Evolutionary conservation across 78 protist genomes (phyloP), one percentile per base, ranked within the genome.

Genomic region (Diacronema lutheri): DNA sequence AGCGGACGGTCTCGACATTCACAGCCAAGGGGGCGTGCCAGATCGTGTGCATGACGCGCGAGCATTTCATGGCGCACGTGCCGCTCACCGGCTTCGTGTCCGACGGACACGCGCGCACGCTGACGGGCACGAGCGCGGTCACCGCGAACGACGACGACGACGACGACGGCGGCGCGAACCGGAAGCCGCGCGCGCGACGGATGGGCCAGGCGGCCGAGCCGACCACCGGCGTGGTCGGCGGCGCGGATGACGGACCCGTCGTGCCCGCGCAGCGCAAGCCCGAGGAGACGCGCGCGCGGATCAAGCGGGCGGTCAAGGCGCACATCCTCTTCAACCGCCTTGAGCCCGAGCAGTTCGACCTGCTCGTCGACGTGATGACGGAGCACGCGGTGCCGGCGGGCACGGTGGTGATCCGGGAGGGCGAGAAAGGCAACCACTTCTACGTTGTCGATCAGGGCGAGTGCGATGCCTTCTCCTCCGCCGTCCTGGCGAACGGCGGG

Each of bases 341-440:
- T 16, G 38, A 69, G 31, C 56, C 37, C 31, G 14, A 38, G 46
- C 77, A 69, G 55, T 7, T 69, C 29, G 14, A 20, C 41, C 7
- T 40, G 7, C 77, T 88, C 25, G 41, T 74, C 23, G 74, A 77
- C 56, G 88, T 84, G 29, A 26, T 88, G 56, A 14, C 35, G 7
- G 79, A 60, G 61, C 71, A 46, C 26, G 4, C 26, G 11, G 10
- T 44, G 26, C 13, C 11, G 3, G 57, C 31, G 16, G 84, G 90
- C 23, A n/a, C 10, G 13, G 33, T 4, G 35, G 80, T 86, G 35
- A 77, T 87, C 56, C 33, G 11, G 60, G 66, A 87, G 46, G 81
- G 81, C 40, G 90, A 87, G 55, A 35, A 35, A 25, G 90, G 90
- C 14, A 72, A 76, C 80, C 37, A 44, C 73, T 87, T 87, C 65